Evolutionary conservation across 2,329 filamentous ascomycete genomes (phyloP), one percentile per base, ranked within the genome.

Genomic region (Xylariales sp.): DNA sequence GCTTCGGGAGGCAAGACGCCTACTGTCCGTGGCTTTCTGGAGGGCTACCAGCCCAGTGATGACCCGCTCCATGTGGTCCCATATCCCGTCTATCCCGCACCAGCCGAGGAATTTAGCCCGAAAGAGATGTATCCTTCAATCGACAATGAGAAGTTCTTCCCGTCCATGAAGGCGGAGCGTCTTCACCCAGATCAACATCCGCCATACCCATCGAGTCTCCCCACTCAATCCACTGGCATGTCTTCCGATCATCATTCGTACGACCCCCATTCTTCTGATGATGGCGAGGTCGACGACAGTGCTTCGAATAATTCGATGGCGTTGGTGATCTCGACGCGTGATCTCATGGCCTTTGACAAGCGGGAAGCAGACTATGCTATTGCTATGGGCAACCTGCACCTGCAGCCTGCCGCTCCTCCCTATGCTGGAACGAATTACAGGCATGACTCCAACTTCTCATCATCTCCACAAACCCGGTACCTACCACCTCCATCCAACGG

Each of bases 11-110:
- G 67, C 19, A 58, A 61, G 24, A 68, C 68, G 10, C 72, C 74
- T 3, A 72, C 73, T 2, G 67, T 76, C 11, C 69, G 74, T 41
- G 73, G 75, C 1, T 63, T 80, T 8, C 63, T 80, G n/a, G 71
- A 73, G 48, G 42, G 48, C 16, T 56, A 60, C 38, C 33, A 48
- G 10, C 45, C 53, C 11, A 33, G 34, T 31, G 63, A 65, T 25
- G 61, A 65, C 41, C 52, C 53, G 34, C 46, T 45, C 19, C 49
- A 52, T 46, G 45, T 53, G 38, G 34, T 50, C 20, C 49, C 56
- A 6, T 59, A 61, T 42, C 54, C 56, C 38, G 46, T 48, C 8
- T 53, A 51, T 42, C 47, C 52, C n/a, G 31, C 37, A 6, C 43
- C 46, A 11, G 47, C 45, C 29, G 44, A 49, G 10, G 54, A 53